These are phyloP conservation scores for Barnettozyma hawaiiensis DNA, from an alignment of 1,139 yeast species.

Conservation along the genomic window DNA sequence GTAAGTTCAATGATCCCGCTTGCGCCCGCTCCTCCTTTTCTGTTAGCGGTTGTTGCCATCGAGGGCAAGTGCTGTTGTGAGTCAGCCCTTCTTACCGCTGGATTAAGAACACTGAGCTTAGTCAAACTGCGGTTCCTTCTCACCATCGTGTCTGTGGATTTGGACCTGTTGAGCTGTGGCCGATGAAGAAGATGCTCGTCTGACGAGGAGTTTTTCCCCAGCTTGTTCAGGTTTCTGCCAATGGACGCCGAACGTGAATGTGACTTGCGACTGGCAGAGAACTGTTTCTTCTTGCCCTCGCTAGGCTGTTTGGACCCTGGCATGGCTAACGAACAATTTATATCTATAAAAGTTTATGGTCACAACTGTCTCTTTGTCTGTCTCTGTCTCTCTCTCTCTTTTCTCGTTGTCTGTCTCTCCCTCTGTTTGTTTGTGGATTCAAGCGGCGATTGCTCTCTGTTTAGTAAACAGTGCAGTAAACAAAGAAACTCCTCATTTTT, in stretches of 20 bases:
- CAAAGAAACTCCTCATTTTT: too few relatives aligned
- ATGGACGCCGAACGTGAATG: slow-evolving; percentile 24
- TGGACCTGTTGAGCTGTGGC: slow-evolving; percentile 21
- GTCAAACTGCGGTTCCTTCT: slow-evolving; percentile 20
- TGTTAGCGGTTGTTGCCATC: background rate
- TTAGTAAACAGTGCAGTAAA: background rate
- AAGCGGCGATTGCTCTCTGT: background rate
- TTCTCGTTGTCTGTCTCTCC: too few relatives aligned
- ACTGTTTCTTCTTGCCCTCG: slow-evolving; percentile 21
- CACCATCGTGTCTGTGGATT: slow-evolving; percentile 19
- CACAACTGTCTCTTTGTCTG: too few relatives aligned
- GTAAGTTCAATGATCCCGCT: background rate
- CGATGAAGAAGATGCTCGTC: slow-evolving; percentile 16
- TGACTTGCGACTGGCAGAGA: slow-evolving; percentile 15
- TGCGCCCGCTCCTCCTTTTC: slow-evolving; percentile 10
- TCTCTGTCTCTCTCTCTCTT: too few relatives aligned
- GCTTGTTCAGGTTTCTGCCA: slow-evolving; percentile 23
- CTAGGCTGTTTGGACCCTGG: slow-evolving; percentile 10
- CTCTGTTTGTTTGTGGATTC: too few relatives aligned
- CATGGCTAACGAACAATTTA: too few relatives aligned
- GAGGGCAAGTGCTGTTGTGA: slow-evolving; percentile 17
- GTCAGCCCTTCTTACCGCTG: slow-evolving; percentile 19
- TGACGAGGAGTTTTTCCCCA: slow-evolving; percentile 20
- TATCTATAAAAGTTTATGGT: too few relatives aligned
- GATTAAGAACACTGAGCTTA: slow-evolving; percentile 19